A percentile compares a stretch with the other conserved stretches of the same genome.
Conservation (phyloP, 1,284 basidiomycete genomes). For the Ustilago cynodontis region DNA sequence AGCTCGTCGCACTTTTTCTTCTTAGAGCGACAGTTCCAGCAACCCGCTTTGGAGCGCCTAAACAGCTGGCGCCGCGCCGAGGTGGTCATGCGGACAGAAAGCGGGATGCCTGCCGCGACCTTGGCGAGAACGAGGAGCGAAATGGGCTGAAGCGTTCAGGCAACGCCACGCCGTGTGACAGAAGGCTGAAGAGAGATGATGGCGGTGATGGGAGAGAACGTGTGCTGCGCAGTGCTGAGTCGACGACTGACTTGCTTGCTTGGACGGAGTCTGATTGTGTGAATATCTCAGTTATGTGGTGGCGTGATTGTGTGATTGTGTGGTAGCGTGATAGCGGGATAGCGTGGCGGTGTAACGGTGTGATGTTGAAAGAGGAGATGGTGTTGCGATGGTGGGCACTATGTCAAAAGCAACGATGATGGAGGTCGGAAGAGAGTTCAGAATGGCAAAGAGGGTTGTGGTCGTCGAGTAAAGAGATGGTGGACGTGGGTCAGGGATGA, state of each 20-base stretch:
- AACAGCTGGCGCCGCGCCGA: slow-evolving; percentile 50
- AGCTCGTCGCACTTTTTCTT: slow-evolving; percentile 57
- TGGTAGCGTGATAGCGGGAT: no score
- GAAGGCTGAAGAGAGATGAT: not conserved
- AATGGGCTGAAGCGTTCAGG: slow-evolving; percentile 27
- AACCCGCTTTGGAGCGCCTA: slow-evolving; percentile 51
- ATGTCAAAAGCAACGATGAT: not conserved
- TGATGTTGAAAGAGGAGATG: not conserved
- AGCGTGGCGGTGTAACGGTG: not conserved
- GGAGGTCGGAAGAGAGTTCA: not conserved
- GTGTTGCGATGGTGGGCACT: not conserved
- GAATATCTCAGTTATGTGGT: no score
- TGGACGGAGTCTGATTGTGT: no score
- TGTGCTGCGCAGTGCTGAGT: not conserved
- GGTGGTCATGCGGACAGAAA: slow-evolving; percentile 41
- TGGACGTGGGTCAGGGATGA: not conserved
- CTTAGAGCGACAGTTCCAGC: slow-evolving; percentile 52
- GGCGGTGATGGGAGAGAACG: not conserved
- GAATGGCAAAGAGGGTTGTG: not conserved
- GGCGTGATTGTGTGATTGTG: no score
- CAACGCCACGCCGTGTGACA: slow-evolving; percentile 18
- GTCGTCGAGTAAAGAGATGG: not conserved
- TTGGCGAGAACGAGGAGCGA: slow-evolving; percentile 27
- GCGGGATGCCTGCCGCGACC: slow-evolving; percentile 40
- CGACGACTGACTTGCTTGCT: not conserved